Conservation (phyloP, 2,329 filamentous ascomycete species). For the Pseudopithomyces chartarum region DNA sequence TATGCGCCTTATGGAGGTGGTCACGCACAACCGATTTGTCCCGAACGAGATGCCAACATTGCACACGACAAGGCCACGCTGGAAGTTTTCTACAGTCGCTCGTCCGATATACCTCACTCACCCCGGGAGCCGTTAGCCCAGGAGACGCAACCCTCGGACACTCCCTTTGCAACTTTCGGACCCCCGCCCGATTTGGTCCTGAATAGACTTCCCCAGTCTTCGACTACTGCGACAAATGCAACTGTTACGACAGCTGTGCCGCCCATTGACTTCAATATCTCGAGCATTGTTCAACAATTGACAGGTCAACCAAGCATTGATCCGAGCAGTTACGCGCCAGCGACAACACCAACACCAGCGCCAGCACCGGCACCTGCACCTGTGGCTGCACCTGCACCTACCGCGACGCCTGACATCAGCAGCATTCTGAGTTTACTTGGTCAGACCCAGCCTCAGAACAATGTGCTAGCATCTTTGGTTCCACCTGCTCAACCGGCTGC, state of each 20-base stretch:
- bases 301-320: slow-evolving; percentile 13
- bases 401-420: slow-evolving; percentile 27
- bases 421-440: slow-evolving; percentile 34
- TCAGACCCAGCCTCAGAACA: slow-evolving; percentile 20
- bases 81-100: slow-evolving; percentile 52
- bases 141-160: slow-evolving; percentile 18
- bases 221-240: slow-evolving; percentile 15
- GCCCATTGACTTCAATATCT: slow-evolving; percentile 29
- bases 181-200: slow-evolving; percentile 34
- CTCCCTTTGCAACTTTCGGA: slow-evolving; percentile 45
- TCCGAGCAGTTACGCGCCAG: slow-evolving; percentile 25
- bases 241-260: slow-evolving; percentile 9
- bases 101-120: slow-evolving; percentile 52
- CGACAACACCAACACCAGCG: slow-evolving; percentile 3
- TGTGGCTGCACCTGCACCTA: slow-evolving; percentile 19
- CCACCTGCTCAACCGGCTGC: background rate
- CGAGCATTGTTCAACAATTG: slow-evolving; percentile 37
- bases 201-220: slow-evolving; percentile 26
- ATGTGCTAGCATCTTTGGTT: slow-evolving; percentile 14
- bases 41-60: slow-evolving; percentile 51
- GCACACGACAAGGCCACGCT: slow-evolving; percentile 53
- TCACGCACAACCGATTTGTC: slow-evolving; percentile 42
- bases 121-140: slow-evolving; percentile 52
- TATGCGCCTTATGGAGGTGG: slow-evolving; percentile 54
- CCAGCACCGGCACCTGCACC: slow-evolving; percentile 7